Base-by-base conservation (phyloP, 345 rosid genomes). In the Salix purpurea region DNA sequence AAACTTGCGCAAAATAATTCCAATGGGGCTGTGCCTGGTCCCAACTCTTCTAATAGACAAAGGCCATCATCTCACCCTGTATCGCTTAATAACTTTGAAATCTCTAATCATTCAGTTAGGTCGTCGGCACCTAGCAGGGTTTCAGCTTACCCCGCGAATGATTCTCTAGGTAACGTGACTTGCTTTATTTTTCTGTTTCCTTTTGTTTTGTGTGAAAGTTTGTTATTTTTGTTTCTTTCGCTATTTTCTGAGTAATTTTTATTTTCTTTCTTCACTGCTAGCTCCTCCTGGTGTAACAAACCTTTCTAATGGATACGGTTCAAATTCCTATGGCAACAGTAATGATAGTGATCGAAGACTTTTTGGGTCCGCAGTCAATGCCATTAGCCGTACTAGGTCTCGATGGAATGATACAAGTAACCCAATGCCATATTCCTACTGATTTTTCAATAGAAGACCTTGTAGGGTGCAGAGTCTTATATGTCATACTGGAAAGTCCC, bases 341-440 rank as follows among this genome's bases (percentile, higher is more conserved):
- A 86, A 87, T 80, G 91, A 88, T 72, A 85, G 83, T 80, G 87
- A 88, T 86, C 87, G 88, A 77, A 89, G 97, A 84, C 83, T 78
- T 83, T 83, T 82, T n/a, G 90, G 96, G 77, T 74, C 90, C 19
- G 32, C 88, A 56, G 64, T 84, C 85, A 95, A 94, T 79, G 80
- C 72, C 74, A 75, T 77, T 85, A 86, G 81, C 75, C 91, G 82
- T 58, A 40, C 84, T 83, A 90, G 92, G 85, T 87, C 92, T 36
- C 82, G 84, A 54, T 89, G 89, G 79, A 82, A 83, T 81, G 87
- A 83, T 48, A 46, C 85, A 23, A 86, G 85, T 85, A 79, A 84
- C 37, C 79, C 80, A 42, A 72, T 76, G 39, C 65, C 84, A 42
- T 84, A 87, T 69, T 77, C 82, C 39, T 74, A 81, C 56, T 85